phyloP scores from a whole-genome alignment of 225 moss, liverwort and hornwort species.

The Asterella californica region DNA sequence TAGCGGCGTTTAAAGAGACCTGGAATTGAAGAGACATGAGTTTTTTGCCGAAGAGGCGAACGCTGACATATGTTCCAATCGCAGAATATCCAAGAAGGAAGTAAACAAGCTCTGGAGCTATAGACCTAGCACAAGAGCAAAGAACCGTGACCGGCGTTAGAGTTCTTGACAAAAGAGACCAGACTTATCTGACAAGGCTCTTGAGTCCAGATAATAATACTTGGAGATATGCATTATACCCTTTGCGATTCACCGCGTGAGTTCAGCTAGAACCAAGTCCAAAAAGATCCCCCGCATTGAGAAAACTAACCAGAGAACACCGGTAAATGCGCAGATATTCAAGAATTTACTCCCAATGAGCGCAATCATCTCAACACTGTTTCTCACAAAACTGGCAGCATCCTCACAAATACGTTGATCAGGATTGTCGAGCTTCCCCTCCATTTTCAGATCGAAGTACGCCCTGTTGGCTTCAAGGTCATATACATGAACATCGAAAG shows the following conservation, averaged over 20 bases:
- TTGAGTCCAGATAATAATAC: not conserved
- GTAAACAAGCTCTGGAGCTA: slow-evolving; percentile 85
- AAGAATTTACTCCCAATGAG: slow-evolving; percentile 85
- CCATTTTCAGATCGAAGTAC: slow-evolving; percentile 96
- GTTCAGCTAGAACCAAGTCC: not conserved
- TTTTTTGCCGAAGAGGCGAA: slow-evolving; percentile 74
- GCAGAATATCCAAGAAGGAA: slow-evolving; percentile 76
- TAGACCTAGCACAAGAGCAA: slow-evolving; percentile 57
- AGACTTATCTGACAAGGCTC: not conserved
- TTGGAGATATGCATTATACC: not conserved
- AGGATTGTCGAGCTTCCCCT: slow-evolving; percentile 95
- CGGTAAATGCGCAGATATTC: slow-evolving; percentile 80
- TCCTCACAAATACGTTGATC: slow-evolving; percentile 98
- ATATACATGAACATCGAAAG: not conserved
- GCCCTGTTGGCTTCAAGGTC: slow-evolving; percentile 83
- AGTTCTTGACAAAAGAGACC: not conserved
- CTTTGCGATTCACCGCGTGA: no score
- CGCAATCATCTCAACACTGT: slow-evolving; percentile 79
- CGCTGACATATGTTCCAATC: slow-evolving; percentile 73
- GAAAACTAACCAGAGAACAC: slow-evolving; percentile 78
- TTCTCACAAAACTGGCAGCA: slow-evolving; percentile 78
- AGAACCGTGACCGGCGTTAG: not conserved
- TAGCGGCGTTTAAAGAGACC: slow-evolving; percentile 34
- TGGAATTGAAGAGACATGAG: slow-evolving; percentile 88
- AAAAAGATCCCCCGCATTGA: not conserved